Conservation (phyloP, 176 grass and related monocot genomes). For the Phyllostachys edulis region DNA sequence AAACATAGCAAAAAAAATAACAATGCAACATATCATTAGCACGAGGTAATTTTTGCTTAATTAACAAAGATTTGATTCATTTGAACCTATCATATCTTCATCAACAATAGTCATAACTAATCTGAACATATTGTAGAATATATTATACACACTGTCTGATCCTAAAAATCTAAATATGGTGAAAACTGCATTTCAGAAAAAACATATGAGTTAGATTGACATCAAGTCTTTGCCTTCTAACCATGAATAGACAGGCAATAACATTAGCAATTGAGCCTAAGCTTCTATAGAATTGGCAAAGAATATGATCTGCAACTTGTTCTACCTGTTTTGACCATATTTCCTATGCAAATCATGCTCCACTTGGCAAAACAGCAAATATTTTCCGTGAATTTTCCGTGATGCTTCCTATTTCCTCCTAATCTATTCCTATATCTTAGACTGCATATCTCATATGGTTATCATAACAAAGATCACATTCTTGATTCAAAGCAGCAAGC, state of each 20-base stretch:
- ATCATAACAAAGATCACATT: no score
- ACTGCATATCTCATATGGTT: constrained; percentile 39
- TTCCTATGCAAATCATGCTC: constrained; percentile 37
- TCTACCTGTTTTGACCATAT: constrained; percentile 41
- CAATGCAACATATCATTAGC: no score
- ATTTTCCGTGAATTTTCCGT: constrained; percentile 39
- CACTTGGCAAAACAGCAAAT: constrained; percentile 41
- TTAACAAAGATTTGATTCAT: no score
- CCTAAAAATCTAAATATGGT: constrained; percentile 14
- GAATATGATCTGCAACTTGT: no score
- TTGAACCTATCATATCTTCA: no score
- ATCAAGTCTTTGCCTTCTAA: constrained; percentile 47
- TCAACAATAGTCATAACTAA: no score
- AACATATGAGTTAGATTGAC: constrained; percentile 46
- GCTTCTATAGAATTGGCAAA: constrained; percentile 23
- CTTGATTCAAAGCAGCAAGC: no score
- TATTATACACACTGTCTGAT: background rate
- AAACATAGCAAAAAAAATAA: no score
- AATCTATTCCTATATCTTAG: constrained; percentile 49
- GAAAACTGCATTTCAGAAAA: constrained; percentile 14
- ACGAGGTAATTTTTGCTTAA: no score
- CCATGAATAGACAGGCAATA: constrained; percentile 46
- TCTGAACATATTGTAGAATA: constrained; percentile 11
- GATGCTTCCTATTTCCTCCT: constrained; percentile 39
- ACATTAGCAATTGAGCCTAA: constrained; percentile 41